These are phyloP conservation scores for Nigrospora osmanthi DNA, from an alignment of 2,329 filamentous ascomycete genomes.

Conservation along the genomic window DNA sequence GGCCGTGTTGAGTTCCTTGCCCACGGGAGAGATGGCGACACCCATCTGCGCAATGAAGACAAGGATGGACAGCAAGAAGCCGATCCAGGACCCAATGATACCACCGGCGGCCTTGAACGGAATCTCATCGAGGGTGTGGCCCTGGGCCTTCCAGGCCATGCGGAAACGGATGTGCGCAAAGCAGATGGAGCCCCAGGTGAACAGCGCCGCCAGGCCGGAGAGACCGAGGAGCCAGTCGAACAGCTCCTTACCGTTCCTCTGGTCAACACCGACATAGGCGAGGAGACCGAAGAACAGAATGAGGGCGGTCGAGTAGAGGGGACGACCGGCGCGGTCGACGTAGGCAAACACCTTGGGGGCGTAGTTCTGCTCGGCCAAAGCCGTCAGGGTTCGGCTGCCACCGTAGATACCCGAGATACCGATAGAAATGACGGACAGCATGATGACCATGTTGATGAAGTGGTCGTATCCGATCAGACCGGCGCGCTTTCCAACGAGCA, in stretches of 20 bases:
- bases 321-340: conserved; percentile 51
- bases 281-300: conserved; percentile 46
- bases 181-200: conserved; percentile 40
- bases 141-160: conserved; percentile 28
- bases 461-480: conserved; percentile 41
- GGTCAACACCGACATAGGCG: conserved; percentile 59
- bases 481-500: conserved; percentile 49
- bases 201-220: conserved; percentile 34
- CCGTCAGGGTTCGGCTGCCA: conserved; percentile 50
- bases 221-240: conserved; percentile 46
- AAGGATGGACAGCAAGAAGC: conserved; percentile 48
- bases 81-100: conserved; percentile 57
- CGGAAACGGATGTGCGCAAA: conserved; percentile 37
- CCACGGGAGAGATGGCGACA: conserved; percentile 29
- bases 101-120: conserved; percentile 56
- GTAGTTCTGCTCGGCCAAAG: conserved; percentile 50
- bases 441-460: conserved; percentile 54
- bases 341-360: conserved; percentile 49
- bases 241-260: conserved; percentile 47
- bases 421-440: conserved; percentile 51
- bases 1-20: conserved; percentile 22
- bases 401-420: conserved; percentile 54
- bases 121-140: conserved; percentile 50
- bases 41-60: conserved; percentile 46
- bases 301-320: conserved; percentile 38